These are phyloP conservation scores for Neobulgaria alba DNA, from an alignment of 2,329 filamentous ascomycete genomes.

Conservation along the genomic window DNA sequence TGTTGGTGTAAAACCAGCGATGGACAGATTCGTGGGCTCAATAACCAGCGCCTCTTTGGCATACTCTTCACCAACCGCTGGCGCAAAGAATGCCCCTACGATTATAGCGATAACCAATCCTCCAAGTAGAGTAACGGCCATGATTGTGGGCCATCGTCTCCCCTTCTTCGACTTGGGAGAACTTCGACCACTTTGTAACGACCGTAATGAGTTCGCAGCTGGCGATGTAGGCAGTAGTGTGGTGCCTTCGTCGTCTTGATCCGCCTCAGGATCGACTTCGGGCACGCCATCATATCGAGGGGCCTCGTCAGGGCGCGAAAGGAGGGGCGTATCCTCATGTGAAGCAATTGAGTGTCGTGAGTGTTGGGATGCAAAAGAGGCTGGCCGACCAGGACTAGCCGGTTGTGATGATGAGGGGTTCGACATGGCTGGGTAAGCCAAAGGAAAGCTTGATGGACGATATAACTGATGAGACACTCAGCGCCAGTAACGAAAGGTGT, in stretches of 20 bases:
- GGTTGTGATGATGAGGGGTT: constrained; percentile 25
- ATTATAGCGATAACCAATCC: constrained; percentile 59
- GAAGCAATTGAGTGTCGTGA: constrained; percentile 17
- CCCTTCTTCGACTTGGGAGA: constrained; percentile 29
- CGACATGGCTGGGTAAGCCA: constrained; percentile 19
- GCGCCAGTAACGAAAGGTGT: no score
- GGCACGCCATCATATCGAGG: constrained; percentile 24
- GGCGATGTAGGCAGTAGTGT: constrained; percentile 25
- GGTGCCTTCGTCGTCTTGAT: constrained; percentile 15
- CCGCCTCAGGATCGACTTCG: constrained; percentile 9
- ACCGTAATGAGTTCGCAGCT: constrained; percentile 29
- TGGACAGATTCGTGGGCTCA: constrained; percentile 72
- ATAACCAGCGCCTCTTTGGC: constrained; percentile 75
- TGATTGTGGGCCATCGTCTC: constrained; percentile 65
- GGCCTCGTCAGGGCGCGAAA: constrained; percentile 24
- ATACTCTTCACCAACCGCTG: constrained; percentile 75
- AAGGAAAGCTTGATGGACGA: neutral
- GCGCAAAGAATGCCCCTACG: constrained; percentile 70
- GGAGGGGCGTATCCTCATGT: constrained; percentile 29
- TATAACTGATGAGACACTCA: constrained; percentile 7
- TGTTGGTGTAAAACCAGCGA: constrained; percentile 72
- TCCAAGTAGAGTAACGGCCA: constrained; percentile 62
- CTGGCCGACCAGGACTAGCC: constrained; percentile 14
- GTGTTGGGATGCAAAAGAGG: constrained; percentile 19
- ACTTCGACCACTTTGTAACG: constrained; percentile 26